A percentile compares a stretch with the other conserved stretches of the same genome.
phyloP scores from a whole-genome alignment of 176 grass and related monocot genomes.

The Zizania latifolia region DNA sequence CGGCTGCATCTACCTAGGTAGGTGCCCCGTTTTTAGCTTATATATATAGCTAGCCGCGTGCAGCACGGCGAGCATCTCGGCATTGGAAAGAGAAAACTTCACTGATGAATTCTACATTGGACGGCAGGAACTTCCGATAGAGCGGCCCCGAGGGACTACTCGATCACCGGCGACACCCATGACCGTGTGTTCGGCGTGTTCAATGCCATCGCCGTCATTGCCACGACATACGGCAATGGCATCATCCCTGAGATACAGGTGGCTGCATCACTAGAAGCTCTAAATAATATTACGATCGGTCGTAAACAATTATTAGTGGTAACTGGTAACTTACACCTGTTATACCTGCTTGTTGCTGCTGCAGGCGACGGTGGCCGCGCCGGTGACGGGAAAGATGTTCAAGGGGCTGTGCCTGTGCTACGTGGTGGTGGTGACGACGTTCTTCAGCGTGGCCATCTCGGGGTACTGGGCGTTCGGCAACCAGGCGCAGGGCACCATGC shows the following conservation, averaged over 20 bases:
- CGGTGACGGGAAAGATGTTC: constrained; percentile 97
- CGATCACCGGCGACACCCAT: constrained; percentile 34
- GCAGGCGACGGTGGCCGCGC: constrained; percentile 69
- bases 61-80: too few relatives aligned
- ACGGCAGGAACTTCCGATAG: constrained; percentile 41
- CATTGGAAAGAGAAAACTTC: too few relatives aligned
- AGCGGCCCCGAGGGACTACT: constrained; percentile 57
- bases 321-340: not conserved
- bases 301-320: not conserved
- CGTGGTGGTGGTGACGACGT: constrained; percentile 55
- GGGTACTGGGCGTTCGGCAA: constrained; percentile 97
- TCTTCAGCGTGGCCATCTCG: constrained; percentile 88
- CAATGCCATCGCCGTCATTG: constrained; percentile 74
- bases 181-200: constrained; percentile 63
- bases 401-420: constrained; percentile 81
- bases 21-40: not conserved
- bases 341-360: not conserved
- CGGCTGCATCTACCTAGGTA: constrained; percentile 73
- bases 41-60: not conserved
- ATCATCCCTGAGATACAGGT: constrained; percentile 94
- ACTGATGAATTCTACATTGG: not conserved
- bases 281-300: not conserved
- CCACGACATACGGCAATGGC: constrained; percentile 85
- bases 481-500: constrained; percentile 43
- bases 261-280: not conserved